A percentile compares a stretch with the other conserved stretches of the same genome.
These are phyloP conservation scores for Cutaneotrichosporon sp. DNA, from an alignment of 1,284 basidiomycete species.

Conservation along the genomic window DNA sequence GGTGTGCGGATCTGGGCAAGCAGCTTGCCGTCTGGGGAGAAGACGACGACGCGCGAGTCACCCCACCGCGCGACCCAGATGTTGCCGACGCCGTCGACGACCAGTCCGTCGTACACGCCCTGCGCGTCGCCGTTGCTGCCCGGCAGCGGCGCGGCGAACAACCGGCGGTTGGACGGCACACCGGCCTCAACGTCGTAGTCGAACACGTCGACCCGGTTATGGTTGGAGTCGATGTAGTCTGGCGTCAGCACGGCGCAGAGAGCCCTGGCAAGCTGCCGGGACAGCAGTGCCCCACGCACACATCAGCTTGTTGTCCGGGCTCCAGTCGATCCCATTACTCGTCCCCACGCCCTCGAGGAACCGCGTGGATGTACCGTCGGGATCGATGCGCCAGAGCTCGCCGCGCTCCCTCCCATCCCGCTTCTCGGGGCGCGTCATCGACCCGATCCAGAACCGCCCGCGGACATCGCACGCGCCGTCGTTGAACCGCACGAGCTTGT, in stretches of 20 bases:
- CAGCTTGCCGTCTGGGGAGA: constrained; percentile 40
- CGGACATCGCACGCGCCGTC: constrained; percentile 50
- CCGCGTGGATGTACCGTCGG: constrained; percentile 30
- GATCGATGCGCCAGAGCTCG: constrained; percentile 41
- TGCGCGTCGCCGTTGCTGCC: constrained; percentile 17
- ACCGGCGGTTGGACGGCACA: constrained; percentile 30
- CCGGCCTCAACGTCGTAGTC: constrained; percentile 45
- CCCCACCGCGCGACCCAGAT: constrained; percentile 52
- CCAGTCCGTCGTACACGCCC: constrained; percentile 50
- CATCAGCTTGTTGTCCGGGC: constrained; percentile 46
- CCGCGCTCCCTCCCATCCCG: constrained; percentile 28
- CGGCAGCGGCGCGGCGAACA: constrained; percentile 32
- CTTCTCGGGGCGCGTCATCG: constrained; percentile 33
- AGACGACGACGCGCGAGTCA: constrained; percentile 45
- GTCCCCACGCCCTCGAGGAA: constrained; percentile 39
- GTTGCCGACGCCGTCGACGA: constrained; percentile 48
- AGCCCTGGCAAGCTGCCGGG: no score
- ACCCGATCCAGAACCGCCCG: constrained; percentile 45
- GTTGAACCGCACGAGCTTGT: constrained; percentile 45
- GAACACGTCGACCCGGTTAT: constrained; percentile 34
- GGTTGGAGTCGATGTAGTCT: constrained; percentile 52
- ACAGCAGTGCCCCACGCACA: no score
- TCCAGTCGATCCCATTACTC: constrained; percentile 52
- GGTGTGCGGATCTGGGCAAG: constrained; percentile 35
- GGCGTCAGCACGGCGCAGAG: constrained; percentile 7